phyloP scores from a whole-genome alignment of 306 rosid genomes.

The Chamaecrista fasciculata region DNA sequence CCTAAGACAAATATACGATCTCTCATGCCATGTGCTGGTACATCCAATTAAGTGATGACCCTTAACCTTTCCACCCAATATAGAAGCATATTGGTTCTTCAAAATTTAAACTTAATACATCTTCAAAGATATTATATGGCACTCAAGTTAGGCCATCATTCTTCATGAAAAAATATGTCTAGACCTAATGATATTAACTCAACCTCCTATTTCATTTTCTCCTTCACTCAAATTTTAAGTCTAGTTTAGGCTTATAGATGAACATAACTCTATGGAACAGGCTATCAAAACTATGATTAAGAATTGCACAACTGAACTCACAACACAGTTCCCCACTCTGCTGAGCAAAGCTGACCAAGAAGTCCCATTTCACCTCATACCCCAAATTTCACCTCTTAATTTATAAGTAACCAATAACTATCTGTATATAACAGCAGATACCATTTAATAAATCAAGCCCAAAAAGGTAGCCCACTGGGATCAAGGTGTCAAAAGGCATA shows the following conservation, averaged over 20 bases:
- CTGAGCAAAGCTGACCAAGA: not conserved
- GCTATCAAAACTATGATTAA: constrained; percentile 2
- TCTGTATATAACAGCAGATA: not conserved
- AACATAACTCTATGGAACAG: not conserved
- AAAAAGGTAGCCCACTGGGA: not conserved
- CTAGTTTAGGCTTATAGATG: constrained; percentile 20
- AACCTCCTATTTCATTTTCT: constrained; percentile 23
- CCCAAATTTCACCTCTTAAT: constrained; percentile 13
- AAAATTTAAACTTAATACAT: not conserved
- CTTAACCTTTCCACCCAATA: constrained; percentile 1
- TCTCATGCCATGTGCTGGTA: not conserved
- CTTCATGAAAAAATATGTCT: constrained; percentile 1
- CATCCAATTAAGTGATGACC: not conserved
- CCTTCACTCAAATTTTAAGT: not conserved
- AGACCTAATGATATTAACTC: constrained; percentile 3
- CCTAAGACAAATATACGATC: not conserved
- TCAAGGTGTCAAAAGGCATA: not conserved
- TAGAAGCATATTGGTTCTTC: constrained; percentile 17
- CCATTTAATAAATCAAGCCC: not conserved
- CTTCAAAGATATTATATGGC: not conserved
- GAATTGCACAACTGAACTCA: constrained; percentile 9
- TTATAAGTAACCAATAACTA: constrained; percentile 17
- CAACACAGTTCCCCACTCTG: constrained; percentile 14
- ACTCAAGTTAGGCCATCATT: not conserved
- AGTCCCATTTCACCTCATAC: constrained; percentile 20